These are phyloP conservation scores for Trifolium dubium DNA, from an alignment of 306 rosid species.

Conservation along the genomic window DNA sequence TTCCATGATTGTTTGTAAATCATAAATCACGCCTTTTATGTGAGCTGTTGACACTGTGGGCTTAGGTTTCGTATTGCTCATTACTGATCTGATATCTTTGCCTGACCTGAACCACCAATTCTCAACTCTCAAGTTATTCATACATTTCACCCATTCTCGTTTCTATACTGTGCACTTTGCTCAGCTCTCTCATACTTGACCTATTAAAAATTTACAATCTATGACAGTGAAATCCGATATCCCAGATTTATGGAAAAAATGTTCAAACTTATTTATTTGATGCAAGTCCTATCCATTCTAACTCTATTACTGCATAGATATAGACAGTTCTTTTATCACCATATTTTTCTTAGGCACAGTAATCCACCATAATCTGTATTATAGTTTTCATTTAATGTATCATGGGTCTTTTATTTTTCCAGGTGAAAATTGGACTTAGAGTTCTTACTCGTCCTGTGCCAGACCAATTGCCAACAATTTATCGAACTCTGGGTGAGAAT, in stretches of 20 bases:
- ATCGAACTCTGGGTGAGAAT: conserved; percentile 76
- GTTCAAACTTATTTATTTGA: not conserved
- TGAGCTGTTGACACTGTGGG: not conserved
- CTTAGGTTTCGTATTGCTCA: not conserved
- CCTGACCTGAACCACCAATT: not conserved
- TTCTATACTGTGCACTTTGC: not conserved
- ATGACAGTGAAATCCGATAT: conserved; percentile 19
- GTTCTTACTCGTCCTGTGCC: conserved; percentile 83
- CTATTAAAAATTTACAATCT: not conserved
- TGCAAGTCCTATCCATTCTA: conserved; percentile 10
- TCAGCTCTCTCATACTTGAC: conserved; percentile 20
- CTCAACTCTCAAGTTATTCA: conserved; percentile 18
- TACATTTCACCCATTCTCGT: not conserved
- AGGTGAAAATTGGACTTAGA: conserved; percentile 84
- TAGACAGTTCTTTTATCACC: conserved; percentile 12
- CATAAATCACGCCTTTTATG: not conserved
- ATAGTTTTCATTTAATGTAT: not conserved
- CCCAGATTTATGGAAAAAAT: conserved; percentile 29
- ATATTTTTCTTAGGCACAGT: not conserved
- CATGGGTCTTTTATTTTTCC: conserved; percentile 20
- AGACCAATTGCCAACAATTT: conserved; percentile 66
- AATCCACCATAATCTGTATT: conserved; percentile 15
- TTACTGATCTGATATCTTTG: conserved; percentile 1
- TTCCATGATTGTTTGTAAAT: not conserved
- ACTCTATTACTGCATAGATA: not conserved